Conservation (phyloP, 1,284 basidiomycete genomes). For the Athelia psychrophila region DNA sequence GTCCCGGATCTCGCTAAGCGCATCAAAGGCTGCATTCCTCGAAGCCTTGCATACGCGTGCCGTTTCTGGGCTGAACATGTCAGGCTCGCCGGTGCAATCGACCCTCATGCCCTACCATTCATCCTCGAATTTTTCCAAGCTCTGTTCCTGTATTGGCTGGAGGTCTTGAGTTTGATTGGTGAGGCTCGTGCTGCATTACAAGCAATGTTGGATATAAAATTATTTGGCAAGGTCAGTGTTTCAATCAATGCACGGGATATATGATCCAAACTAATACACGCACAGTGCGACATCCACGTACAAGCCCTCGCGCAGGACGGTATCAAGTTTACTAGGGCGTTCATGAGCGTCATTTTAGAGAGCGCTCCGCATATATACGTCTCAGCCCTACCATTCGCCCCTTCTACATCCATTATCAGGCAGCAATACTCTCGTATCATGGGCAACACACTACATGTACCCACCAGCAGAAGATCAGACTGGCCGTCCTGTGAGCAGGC, state of each 20-base stretch:
- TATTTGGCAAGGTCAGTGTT: no score
- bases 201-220: no score
- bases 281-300: no score
- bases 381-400: neutral
- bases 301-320: no score
- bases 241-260: no score
- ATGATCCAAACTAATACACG: no score
- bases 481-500: no score
- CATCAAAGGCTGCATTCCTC: slow-evolving; percentile 3
- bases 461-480: no score
- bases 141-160: neutral
- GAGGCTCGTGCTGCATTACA: no score
- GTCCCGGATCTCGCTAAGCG: slow-evolving; percentile 2
- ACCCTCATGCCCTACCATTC: neutral
- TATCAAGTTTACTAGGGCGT: no score
- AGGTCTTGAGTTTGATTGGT: neutral
- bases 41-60: slow-evolving; percentile 6
- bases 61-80: neutral
- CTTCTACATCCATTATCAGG: neutral
- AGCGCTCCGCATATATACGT: neutral
- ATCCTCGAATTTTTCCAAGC: neutral
- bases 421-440: no score
- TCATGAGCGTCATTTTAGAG: neutral
- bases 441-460: no score
- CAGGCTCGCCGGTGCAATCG: neutral